Conservation (phyloP, 306 rosid species). For the Cicer cuneatum region DNA sequence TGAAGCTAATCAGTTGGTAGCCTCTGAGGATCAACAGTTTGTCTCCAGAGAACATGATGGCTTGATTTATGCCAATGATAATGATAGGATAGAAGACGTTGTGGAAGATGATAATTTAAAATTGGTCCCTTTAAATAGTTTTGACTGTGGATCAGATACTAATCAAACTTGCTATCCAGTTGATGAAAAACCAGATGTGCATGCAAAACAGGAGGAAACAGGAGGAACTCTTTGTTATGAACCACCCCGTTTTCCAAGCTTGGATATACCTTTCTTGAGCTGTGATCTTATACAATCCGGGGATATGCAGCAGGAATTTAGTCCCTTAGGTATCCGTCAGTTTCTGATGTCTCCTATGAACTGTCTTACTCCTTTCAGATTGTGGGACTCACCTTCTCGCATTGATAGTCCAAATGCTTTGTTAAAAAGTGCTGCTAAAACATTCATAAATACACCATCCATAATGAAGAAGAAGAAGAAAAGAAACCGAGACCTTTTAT, state of each 20-base stretch:
- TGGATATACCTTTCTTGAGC: conserved; percentile 91
- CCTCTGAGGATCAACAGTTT: conserved; percentile 61
- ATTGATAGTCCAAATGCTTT: conserved; percentile 80
- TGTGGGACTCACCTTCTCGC: conserved; percentile 89
- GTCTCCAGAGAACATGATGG: conserved; percentile 55
- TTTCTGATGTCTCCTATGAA: conserved; percentile 90
- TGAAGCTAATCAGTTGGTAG: conserved; percentile 60
- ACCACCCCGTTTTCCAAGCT: conserved; percentile 95
- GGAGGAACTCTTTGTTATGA: conserved; percentile 88
- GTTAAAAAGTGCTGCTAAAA: conserved; percentile 89
- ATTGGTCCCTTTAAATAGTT: conserved; percentile 77
- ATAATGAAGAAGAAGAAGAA: conserved; percentile 96
- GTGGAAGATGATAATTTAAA: conserved; percentile 63
- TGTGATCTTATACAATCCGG: conserved; percentile 91
- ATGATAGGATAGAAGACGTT: conserved; percentile 45
- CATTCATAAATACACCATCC: conserved; percentile 84
- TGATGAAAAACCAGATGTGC: conserved; percentile 51
- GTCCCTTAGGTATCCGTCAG: conserved; percentile 97
- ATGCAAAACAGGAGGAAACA: conserved; percentile 60
- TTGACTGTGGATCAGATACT: conserved; percentile 55
- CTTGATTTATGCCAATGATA: conserved; percentile 62
- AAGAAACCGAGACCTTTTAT: conserved; percentile 77
- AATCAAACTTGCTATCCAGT: conserved; percentile 50
- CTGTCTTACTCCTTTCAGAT: conserved; percentile 86
- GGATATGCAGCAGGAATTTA: conserved; percentile 92